Evolutionary conservation across 2,329 filamentous ascomycete genomes (phyloP).

Genomic region (Fusarium temperatum): DNA sequence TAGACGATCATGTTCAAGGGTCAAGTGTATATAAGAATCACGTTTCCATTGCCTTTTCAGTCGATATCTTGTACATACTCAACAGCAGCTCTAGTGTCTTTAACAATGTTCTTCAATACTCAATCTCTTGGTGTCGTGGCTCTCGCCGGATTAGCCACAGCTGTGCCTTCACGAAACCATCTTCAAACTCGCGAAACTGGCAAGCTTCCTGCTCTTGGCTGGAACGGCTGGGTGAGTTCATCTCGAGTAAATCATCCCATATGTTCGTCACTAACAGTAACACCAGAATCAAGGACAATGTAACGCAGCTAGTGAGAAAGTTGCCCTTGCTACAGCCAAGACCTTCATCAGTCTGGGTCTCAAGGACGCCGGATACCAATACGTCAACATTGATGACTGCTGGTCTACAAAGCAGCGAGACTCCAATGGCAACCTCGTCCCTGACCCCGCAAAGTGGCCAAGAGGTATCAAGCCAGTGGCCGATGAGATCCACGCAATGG

Average conservation of each 20-base stretch:
- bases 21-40: constrained; percentile 1
- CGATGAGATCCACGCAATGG: constrained; percentile 22
- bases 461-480: constrained; percentile 21
- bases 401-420: constrained; percentile 21
- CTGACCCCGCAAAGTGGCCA: constrained; percentile 18
- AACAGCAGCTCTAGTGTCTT: background rate
- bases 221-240: constrained; percentile 16
- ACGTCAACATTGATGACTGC: constrained; percentile 26
- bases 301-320: constrained; percentile 17
- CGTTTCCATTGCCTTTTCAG: background rate
- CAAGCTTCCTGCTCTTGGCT: constrained; percentile 19
- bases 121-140: constrained; percentile 19
- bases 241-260: no score
- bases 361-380: constrained; percentile 17
- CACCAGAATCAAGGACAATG: constrained; percentile 20
- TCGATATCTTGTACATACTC: background rate
- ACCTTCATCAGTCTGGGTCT: constrained; percentile 13
- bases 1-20: background rate
- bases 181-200: constrained; percentile 5
- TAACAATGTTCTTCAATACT: constrained; percentile 9
- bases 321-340: constrained; percentile 18
- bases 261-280: background rate
- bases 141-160: constrained; percentile 1
- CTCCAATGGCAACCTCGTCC: constrained; percentile 11
- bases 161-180: constrained; percentile 4